Percentiles rank a stretch among this genome's conserved stretches.
Conservation (phyloP, 2,329 filamentous ascomycete genomes). For the Penicillium olsonii region DNA sequence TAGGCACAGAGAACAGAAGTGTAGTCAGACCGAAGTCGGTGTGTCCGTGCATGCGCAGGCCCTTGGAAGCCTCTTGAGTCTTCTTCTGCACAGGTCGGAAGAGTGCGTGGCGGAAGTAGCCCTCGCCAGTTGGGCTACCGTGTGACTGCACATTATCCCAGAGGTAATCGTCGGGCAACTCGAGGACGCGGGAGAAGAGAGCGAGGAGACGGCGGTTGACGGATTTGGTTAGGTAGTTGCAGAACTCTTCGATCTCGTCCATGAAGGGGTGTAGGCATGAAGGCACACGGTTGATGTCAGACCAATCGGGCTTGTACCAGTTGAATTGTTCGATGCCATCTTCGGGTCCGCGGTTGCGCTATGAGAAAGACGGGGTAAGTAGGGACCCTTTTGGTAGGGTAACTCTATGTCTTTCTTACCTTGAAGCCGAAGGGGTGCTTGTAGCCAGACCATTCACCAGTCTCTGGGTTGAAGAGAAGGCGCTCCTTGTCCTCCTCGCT, state of each 20-base stretch:
- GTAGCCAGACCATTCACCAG: conserved; percentile 53
- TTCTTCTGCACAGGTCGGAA: conserved; percentile 40
- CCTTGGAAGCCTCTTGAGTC: conserved; percentile 40
- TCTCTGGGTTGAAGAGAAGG: conserved; percentile 51
- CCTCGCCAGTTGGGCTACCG: conserved; percentile 45
- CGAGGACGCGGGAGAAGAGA: conserved; percentile 48
- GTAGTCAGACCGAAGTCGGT: conserved; percentile 53
- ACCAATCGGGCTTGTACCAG: conserved; percentile 53
- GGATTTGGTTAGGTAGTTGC: conserved; percentile 51
- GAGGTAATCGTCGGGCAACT: conserved; percentile 48
- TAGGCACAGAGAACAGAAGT: conserved; percentile 50
- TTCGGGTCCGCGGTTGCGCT: conserved; percentile 45
- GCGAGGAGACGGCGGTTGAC: conserved; percentile 48
- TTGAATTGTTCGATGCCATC: conserved; percentile 60
- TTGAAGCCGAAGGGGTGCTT: conserved; percentile 52
- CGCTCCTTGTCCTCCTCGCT: conserved; percentile 52
- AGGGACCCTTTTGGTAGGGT: too few relatives aligned
- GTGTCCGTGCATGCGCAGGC: conserved; percentile 49
- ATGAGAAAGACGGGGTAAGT: neutral
- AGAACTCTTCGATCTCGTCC: conserved; percentile 52
- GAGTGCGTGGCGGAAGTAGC: conserved; percentile 51
- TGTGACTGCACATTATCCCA: conserved; percentile 50
- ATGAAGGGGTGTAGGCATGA: conserved; percentile 52
- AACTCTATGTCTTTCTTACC: conserved; percentile 25
- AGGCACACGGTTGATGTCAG: conserved; percentile 44